Evolutionary conservation across 331 rosid genomes (phyloP).

Genomic region (Malus hybrid): DNA sequence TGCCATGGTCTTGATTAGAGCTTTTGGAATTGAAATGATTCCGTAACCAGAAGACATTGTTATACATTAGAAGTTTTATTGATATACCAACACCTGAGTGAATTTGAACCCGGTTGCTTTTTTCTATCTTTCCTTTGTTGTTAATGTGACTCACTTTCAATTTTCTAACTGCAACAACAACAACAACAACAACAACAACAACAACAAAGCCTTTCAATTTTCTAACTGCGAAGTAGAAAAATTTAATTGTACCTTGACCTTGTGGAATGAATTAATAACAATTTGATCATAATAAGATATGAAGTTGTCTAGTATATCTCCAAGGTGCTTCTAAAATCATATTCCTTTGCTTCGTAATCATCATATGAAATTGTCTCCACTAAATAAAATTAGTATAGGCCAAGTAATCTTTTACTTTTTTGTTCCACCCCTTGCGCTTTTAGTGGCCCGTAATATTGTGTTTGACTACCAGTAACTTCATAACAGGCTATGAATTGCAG

Average conservation of each 20-base stretch:
- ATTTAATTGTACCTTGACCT: neutral
- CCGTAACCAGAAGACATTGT: neutral
- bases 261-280: neutral
- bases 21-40: neutral
- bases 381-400: neutral
- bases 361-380: neutral
- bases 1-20: neutral
- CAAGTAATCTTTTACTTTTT: neutral
- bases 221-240: neutral
- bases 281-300: neutral
- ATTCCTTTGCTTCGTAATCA: neutral
- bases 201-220: neutral
- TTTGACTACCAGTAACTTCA: slow-evolving; percentile 48
- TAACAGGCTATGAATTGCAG: slow-evolving; percentile 82
- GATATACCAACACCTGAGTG: neutral
- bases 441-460: slow-evolving; percentile 4
- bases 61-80: neutral
- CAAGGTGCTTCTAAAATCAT: neutral
- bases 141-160: neutral
- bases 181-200: no score
- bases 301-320: neutral
- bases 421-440: neutral
- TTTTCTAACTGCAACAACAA: neutral
- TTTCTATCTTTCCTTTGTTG: neutral
- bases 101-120: neutral